Base-by-base conservation (phyloP, 2,329 filamentous ascomycete species). In the Xylogone sp. region DNA sequence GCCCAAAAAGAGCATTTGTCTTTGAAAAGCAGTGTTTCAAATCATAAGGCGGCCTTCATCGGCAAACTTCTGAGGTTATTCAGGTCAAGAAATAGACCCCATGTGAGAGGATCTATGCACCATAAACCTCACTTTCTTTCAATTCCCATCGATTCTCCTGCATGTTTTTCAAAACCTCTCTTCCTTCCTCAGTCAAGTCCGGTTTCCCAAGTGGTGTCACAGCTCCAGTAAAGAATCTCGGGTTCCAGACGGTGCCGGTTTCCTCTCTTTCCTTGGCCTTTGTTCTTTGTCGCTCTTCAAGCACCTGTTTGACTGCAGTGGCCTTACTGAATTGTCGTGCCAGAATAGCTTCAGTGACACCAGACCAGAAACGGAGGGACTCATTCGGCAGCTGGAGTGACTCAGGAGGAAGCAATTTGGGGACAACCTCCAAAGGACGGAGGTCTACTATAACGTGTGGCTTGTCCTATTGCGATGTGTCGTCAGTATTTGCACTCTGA, bases 261-360 rank as follows among this genome's bases (percentile, higher is more conserved):
- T 78, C 78, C 65, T 93, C 87, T 43, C 94, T 79, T 65, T 93
- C 84, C 21, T 90, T 84, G 1, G 90, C 92, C 71, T 90, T 93
- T 62, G 88, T 82, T 27, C 94, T 80, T 72, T 99, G 94, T 43
- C 79, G 78, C 69, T 99, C 94, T 69, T 99, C 94, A 10, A 99
- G 82, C 62, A 96, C 90, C 54, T 90, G 83, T 75, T 99, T 99
- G 56, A 94, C 74, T 19, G 81, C 83, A 20, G 94, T 99, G 7
- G 94, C 94, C 57, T 87, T 84, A 42, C 80, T 81, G 69, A 84
- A 99, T 66, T 96, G 90, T 71, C 92, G 95, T 55, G 83, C 74
- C 20, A 82, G 69, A 64, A 99, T 97, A 31, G 92, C 90, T 48
- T 88, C 79, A 18, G 94, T 97, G 43, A 99, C 93, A 21, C 82